A percentile compares a stretch with the other conserved stretches of the same genome.
phyloP scores from a whole-genome alignment of 2,329 filamentous ascomycete genomes.

The Trichoderma simmonsii region DNA sequence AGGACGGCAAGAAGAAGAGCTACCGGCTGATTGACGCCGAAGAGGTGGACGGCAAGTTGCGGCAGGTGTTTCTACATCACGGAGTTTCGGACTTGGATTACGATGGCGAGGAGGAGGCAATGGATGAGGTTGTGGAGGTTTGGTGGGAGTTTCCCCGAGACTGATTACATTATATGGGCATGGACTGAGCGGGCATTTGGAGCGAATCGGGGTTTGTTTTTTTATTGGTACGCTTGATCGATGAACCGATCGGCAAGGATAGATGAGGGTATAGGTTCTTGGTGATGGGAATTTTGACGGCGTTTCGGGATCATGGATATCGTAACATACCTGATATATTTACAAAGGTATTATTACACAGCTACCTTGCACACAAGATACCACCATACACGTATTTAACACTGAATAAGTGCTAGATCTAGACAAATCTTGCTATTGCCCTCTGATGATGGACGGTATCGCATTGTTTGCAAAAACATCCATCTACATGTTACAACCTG shows the following conservation, averaged over 20 bases:
- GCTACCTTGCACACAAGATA: neutral
- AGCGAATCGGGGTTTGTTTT: neutral
- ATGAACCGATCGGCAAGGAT: neutral
- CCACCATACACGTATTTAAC: neutral
- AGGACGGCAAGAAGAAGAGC: constrained; percentile 47
- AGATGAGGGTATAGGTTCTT: neutral
- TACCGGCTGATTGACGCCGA: constrained; percentile 47
- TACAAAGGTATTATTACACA: too few species aligned
- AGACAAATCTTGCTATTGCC: neutral
- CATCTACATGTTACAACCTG: neutral
- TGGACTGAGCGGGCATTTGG: neutral
- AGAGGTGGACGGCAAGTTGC: constrained; percentile 41
- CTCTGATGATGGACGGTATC: neutral
- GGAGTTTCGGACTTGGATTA: constrained; percentile 19
- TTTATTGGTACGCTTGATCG: neutral
- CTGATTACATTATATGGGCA: neutral
- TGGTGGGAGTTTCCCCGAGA: constrained; percentile 38
- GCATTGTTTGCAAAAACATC: neutral
- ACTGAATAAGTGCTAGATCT: too few species aligned
- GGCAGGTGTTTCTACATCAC: constrained; percentile 53
- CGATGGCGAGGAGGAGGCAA: constrained; percentile 38
- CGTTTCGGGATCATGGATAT: neutral
- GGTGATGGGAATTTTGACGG: neutral
- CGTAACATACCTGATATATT: too few species aligned
- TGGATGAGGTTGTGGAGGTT: constrained; percentile 48